These are phyloP conservation scores for Kwoniella europaea DNA, from an alignment of 768 basidiomycete genomes.

Conservation along the genomic window DNA sequence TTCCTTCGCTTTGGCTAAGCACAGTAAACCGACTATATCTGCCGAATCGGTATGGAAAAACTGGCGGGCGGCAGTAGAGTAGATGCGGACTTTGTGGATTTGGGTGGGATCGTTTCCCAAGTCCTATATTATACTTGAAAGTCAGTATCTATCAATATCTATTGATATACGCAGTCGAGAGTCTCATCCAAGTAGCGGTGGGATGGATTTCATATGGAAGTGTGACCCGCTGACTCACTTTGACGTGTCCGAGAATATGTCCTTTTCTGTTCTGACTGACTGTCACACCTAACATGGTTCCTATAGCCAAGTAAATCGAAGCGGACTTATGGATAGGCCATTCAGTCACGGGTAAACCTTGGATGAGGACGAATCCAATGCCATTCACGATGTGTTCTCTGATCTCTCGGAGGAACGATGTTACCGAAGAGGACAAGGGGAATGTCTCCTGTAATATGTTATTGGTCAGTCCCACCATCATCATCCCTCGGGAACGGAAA, in stretches of 20 bases:
- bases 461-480: background rate
- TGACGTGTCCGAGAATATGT: slow-evolving; percentile 57
- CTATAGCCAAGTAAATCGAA: slow-evolving; percentile 51
- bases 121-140: slow-evolving; percentile 28
- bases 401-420: slow-evolving; percentile 32
- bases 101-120: slow-evolving; percentile 56
- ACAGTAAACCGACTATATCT: slow-evolving; percentile 57
- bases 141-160: background rate
- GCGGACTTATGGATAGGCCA: slow-evolving; percentile 52
- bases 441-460: slow-evolving; percentile 40
- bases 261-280: slow-evolving; percentile 53
- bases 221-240: slow-evolving; percentile 23
- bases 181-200: background rate
- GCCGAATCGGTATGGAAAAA: slow-evolving; percentile 55
- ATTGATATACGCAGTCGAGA: too few relatives aligned
- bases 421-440: slow-evolving; percentile 41
- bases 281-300: slow-evolving; percentile 51
- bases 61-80: slow-evolving; percentile 51
- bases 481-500: background rate
- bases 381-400: slow-evolving; percentile 50
- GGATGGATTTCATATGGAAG: too few relatives aligned
- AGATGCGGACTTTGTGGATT: slow-evolving; percentile 41
- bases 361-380: slow-evolving; percentile 56
- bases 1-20: slow-evolving; percentile 52
- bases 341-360: slow-evolving; percentile 48